A percentile compares a stretch with the other conserved stretches of the same genome.
phyloP scores from a whole-genome alignment of 1,284 basidiomycete genomes.

The Anthracocystis setariae region DNA sequence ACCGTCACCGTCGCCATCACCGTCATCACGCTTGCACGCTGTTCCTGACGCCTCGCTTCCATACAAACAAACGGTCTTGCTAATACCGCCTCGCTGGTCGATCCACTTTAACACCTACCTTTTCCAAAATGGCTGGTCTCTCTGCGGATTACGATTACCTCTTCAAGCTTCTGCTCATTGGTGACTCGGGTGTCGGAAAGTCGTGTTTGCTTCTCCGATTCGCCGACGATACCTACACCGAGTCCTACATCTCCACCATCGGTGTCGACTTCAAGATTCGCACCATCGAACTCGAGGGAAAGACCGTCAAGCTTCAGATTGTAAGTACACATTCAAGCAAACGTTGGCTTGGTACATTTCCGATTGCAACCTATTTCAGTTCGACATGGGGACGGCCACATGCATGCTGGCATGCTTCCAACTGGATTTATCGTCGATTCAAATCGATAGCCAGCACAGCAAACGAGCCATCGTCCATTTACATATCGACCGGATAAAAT shows the following conservation, averaged over 20 bases:
- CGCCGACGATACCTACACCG: constrained; percentile 71
- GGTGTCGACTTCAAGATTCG: constrained; percentile 98
- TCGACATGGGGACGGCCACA: too few relatives aligned
- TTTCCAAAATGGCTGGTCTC: constrained; percentile 51
- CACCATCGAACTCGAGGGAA: constrained; percentile 98
- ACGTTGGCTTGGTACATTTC: background rate
- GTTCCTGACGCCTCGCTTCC: background rate
- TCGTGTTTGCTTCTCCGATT: constrained; percentile 70
- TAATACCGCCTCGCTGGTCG: background rate
- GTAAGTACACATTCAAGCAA: constrained; percentile 73
- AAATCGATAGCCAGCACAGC: too few relatives aligned
- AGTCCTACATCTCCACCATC: constrained; percentile 70
- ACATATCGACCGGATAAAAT: too few relatives aligned
- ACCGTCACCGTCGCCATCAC: background rate
- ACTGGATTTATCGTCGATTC: too few relatives aligned
- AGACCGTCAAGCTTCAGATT: constrained; percentile 99
- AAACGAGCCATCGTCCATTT: too few relatives aligned
- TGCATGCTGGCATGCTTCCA: too few relatives aligned
- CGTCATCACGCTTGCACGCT: background rate
- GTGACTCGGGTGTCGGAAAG: constrained; percentile 94
- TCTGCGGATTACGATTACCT: constrained; percentile 67
- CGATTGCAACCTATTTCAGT: too few relatives aligned
- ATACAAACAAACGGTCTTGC: too few relatives aligned
- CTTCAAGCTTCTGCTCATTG: constrained; percentile 71
- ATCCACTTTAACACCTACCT: background rate